Conservation (phyloP, 257 asterid species). For the Thymus mandschuricus region DNA sequence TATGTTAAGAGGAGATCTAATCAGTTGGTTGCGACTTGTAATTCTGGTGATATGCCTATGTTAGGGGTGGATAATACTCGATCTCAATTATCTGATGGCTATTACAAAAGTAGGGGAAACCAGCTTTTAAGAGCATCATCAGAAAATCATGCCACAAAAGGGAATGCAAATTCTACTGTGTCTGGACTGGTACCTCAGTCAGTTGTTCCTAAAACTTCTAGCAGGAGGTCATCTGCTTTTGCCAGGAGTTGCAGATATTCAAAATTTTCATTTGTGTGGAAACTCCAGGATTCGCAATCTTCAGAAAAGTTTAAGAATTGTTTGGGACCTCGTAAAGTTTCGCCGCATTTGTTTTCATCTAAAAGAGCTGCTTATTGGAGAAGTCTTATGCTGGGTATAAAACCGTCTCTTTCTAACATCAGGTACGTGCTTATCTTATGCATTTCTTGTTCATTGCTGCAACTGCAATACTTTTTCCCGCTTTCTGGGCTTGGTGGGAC, state of each 20-base stretch:
- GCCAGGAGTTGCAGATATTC: constrained; percentile 47
- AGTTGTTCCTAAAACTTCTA: constrained; percentile 35
- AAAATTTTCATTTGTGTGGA: constrained; percentile 78
- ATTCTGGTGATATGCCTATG: constrained; percentile 37
- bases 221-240: constrained; percentile 55
- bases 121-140: constrained; percentile 81
- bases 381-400: constrained; percentile 47
- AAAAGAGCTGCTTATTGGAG: constrained; percentile 69
- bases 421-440: constrained; percentile 49
- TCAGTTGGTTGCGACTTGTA: constrained; percentile 82
- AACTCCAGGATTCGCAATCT: constrained; percentile 50
- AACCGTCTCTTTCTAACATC: constrained; percentile 43
- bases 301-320: constrained; percentile 50
- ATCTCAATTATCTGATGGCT: constrained; percentile 60
- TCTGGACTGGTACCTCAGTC: constrained; percentile 40
- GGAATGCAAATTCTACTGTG: constrained; percentile 39
- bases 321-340: constrained; percentile 48
- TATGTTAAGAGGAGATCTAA: constrained; percentile 74
- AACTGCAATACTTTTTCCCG: neutral
- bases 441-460: constrained; percentile 26
- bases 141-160: constrained; percentile 44
- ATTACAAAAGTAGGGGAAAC: constrained; percentile 79
- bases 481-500: constrained; percentile 22
- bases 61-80: constrained; percentile 42
- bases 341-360: constrained; percentile 65